Evolutionary conservation across 495 filamentous ascomycete species (phyloP), one percentile per base, ranked within the genome.

Genomic region (Neurospora sp.): DNA sequence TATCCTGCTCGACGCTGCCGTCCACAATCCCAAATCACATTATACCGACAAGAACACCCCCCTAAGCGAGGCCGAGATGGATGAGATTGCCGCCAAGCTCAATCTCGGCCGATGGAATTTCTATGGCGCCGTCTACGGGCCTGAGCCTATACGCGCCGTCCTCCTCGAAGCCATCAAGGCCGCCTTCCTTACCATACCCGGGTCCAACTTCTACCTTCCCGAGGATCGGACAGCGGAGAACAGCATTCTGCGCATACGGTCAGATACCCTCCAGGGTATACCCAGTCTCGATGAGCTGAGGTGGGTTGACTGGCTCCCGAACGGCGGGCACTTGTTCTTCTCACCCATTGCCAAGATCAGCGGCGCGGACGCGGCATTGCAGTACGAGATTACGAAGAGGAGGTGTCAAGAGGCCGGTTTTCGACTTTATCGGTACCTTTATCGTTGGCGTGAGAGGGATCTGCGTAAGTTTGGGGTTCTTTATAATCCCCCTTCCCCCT

Each of bases 221-320:
- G 71, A 74, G 2, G 80, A 84, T 41, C 74, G 78, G 9, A 76
- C 74, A 1, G 68, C 77, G 10, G 77, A 78, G 27, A 82, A 85
- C 27, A 27, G 46, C 46, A 75, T 82, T 71, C 71, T 82, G 10
- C 72, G 76, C 75, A 71, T 78, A 72, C 69, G 80, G 48, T 73
- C 69, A 40, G 18, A 73, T 61, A 71, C 80, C 69, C 74, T 77
- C 73, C 65, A 53, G 20, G 86, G 87, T 16, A 80, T 86, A 6
- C 87, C 87, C 1, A 80, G 83, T 0, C 78, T 85, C 69, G 80
- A 82, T 18, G 88, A 89, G 73, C 78, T 89, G 9, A 75, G 82
- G 22, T 88, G 88, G 88, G 78, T 88, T 2, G 85, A 88, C 74
- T 88, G 86, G 86, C 73, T 83, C 5, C 86, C 86, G n/a, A 89